Evolutionary conservation across 1,284 basidiomycete genomes (phyloP).

Genomic region (Tilletia horrida): DNA sequence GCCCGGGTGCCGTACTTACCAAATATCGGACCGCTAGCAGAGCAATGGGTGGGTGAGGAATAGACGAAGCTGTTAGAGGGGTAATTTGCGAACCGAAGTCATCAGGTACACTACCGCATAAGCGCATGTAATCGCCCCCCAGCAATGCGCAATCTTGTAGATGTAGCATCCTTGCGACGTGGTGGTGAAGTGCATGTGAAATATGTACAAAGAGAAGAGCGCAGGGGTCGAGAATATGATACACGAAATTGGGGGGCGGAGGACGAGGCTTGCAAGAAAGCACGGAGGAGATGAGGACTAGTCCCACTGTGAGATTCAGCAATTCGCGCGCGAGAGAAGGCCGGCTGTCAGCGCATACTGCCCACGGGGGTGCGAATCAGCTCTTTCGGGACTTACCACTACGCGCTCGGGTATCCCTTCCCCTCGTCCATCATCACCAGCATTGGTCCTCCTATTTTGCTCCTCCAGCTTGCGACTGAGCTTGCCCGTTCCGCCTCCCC

Average conservation of each 20-base stretch:
- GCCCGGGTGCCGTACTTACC: constrained; percentile 22
- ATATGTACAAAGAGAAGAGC: not conserved
- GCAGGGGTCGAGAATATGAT: not conserved
- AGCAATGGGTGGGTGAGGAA: constrained; percentile 26
- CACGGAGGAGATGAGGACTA: no score
- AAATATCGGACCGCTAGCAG: constrained; percentile 21
- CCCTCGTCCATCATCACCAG: not conserved
- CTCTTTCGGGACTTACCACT: not conserved
- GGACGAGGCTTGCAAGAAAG: no score
- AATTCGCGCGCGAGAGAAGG: no score
- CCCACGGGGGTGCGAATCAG: no score
- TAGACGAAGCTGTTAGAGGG: not conserved
- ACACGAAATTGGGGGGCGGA: no score
- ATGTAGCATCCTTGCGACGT: no score
- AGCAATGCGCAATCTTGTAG: no score
- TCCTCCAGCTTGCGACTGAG: constrained; percentile 15
- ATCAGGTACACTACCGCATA: no score
- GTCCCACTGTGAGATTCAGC: no score
- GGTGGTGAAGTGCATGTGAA: no score
- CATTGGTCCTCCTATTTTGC: not conserved
- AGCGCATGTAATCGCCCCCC: not conserved
- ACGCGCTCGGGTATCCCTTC: not conserved
- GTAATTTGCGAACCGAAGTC: no score
- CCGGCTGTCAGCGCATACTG: no score
- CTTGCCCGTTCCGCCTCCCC: constrained; percentile 1